Base-by-base conservation (phyloP, 2,329 filamentous ascomycete genomes). In the Colletotrichum phormii region DNA sequence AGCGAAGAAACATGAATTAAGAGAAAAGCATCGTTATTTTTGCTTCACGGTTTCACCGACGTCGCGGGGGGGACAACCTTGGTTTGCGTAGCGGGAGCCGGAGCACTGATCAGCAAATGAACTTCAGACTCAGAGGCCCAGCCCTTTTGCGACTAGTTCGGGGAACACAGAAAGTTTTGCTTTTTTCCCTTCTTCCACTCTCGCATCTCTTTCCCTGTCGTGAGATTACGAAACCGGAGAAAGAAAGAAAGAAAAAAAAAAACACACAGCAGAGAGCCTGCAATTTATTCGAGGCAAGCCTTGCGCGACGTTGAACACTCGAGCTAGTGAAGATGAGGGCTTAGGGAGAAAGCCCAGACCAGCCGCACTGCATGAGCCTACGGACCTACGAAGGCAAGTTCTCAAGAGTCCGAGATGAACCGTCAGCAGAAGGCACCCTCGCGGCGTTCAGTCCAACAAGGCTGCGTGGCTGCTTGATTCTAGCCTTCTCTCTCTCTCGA, bases 41-140 rank as follows among this genome's bases (percentile, higher is more conserved):
- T 8, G 35, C 46, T 22, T 2, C 55, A 42, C 63, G 53, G 24
- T 65, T 51, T 59, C 33, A 58, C 57, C 29, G 63, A 46, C 26
- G 46, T 22, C 54, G 46, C 53, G 24, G 37, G 35, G 31, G 53
- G 31, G 4, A 11, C 22, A n/a, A 24, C 26, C 46, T 55, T 62
- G 60, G 42, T 4, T 46, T 49, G 33, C n/a, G 13, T 33, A 53
- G 57, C 31, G 33, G 37, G 46, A 53, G 57, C 31, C 24, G 37
- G 46, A 53, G 68, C 64, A 71, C 64, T 35, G 68, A 71, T 66
- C 63, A 63, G 24, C 29, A 35, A 29, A 22, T 62, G 64, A 59
- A 54, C 67, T 2, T 26, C 26, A 26, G 26, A 26, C 26, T 26
- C 4, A 26, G 26, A 26, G 26, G 26, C 33, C 15, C 31, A 46